Evolutionary conservation across 1,284 basidiomycete genomes (phyloP), one percentile per base, ranked within the genome.

Genomic region (Rhizoctonia solani): DNA sequence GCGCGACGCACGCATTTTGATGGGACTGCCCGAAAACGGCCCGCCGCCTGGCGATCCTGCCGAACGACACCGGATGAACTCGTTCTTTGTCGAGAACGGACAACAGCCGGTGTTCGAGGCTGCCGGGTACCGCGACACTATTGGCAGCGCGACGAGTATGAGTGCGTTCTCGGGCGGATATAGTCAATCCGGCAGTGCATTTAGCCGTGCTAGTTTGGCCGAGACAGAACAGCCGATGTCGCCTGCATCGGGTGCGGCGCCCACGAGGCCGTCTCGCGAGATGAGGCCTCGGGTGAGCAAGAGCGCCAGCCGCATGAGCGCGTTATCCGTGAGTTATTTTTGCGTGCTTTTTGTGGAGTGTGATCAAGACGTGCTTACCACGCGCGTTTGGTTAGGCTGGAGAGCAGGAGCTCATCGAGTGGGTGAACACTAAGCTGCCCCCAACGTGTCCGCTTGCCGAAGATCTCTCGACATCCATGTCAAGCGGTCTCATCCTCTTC

Each of bases 361-460:
- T 19, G 41, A 11, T 23, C 13, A 13, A 41, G 47, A n/a, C 9
- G 27, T 37, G 32, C 21, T 27, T 11, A 19, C 30, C 8, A 14
- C 4, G 19, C n/a, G n/a, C n/a, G n/a, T n/a, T n/a, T n/a, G 16
- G 23, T 13, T 30, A 68, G 67, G 16, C 49, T 23, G 66, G 53
- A 47, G 71, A 89, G 67, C 77, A 78, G 19, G 79, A 77, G 16
- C 80, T 95, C 30, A 81, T 97, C 34, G 83, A 87, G 42, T 97
- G 94, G 94, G 89, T 93, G 42, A 97, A 98, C 77, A 79, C 81
- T 1, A 86, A 89, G 72, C 81, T 97, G 1, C 91, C 93, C 0
- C 73, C 79, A n/a, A 77, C 81, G 1, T 76, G 76, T 68, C 82
- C 90, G 8, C 85, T 85, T 71, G 87, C 93, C 46, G 80, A 76